phyloP scores from a whole-genome alignment of 208 protist species.

The Crithidia mellificae region DNA sequence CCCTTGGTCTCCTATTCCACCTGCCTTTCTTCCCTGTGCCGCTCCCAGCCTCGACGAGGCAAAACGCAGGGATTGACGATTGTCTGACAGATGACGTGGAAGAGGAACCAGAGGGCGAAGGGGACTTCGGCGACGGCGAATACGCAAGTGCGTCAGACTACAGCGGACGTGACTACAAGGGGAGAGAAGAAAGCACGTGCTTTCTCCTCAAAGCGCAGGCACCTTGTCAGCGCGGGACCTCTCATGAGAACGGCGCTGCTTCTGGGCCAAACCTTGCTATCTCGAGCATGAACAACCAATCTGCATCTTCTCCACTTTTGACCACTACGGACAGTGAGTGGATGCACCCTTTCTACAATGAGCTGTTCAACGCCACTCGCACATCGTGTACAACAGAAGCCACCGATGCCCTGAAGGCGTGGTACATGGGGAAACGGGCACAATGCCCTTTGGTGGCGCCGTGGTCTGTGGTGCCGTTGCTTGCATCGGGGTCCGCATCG shows the following conservation, averaged over 20 bases:
- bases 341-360: constrained; percentile 17
- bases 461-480: constrained; percentile 1
- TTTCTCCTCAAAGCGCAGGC: no score
- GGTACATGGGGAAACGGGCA: not conserved
- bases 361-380: not conserved
- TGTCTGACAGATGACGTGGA: not conserved
- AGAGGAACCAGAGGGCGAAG: not conserved
- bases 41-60: not conserved
- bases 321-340: not conserved
- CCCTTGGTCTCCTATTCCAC: constrained; percentile 15
- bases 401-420: not conserved
- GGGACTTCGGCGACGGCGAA: not conserved
- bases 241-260: no score
- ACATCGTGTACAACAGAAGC: no score
- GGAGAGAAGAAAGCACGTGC: no score
- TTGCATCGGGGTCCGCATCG: not conserved
- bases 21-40: constrained; percentile 44
- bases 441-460: not conserved
- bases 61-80: no score
- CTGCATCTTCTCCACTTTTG: no score
- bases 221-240: no score
- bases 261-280: no score
- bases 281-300: no score
- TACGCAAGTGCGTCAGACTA: not conserved
- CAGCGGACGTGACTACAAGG: no score